These are phyloP conservation scores for Collybiopsis confluens DNA, from an alignment of 768 basidiomycete species.

Conservation along the genomic window DNA sequence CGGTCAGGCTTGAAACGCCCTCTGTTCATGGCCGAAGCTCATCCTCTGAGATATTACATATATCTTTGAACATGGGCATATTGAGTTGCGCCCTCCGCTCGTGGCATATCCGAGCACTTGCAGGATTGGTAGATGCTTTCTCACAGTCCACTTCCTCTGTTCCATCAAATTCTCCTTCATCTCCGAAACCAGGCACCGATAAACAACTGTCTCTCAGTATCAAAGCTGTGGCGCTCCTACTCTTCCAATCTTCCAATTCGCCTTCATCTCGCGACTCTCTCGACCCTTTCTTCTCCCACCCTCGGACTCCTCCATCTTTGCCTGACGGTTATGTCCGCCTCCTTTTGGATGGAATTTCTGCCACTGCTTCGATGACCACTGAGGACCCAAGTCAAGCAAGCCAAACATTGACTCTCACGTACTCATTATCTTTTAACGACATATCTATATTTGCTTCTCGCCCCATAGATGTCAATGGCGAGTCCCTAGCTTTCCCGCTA, in stretches of 20 bases:
- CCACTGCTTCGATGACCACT: conserved; percentile 15
- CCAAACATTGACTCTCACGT: neutral
- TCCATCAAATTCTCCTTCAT: conserved; percentile 14
- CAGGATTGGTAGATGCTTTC: conserved; percentile 36
- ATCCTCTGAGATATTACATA: conserved; percentile 23
- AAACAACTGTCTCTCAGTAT: conserved; percentile 29
- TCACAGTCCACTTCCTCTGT: conserved; percentile 11
- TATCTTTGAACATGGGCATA: conserved; percentile 43
- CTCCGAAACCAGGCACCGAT: conserved; percentile 20
- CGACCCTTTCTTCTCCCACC: conserved; percentile 49
- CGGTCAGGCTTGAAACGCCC: conserved; percentile 50
- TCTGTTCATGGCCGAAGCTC: conserved; percentile 13
- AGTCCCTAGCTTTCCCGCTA: conserved; percentile 52
- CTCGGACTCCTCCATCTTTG: conserved; percentile 53
- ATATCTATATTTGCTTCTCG: conserved; percentile 56
- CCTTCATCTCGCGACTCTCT: conserved; percentile 7
- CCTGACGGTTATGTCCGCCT: conserved; percentile 50
- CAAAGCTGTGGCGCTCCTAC: conserved; percentile 45
- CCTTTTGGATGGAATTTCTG: conserved; percentile 38
- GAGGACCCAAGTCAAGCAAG: neutral
- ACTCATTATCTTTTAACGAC: conserved; percentile 40
- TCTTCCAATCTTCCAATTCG: conserved; percentile 25
- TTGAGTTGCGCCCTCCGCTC: conserved; percentile 55
- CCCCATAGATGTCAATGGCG: conserved; percentile 12
- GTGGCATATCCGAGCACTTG: conserved; percentile 48